Base-by-base conservation (phyloP, 2,329 filamentous ascomycete species). In the Fusarium scirpi region DNA sequence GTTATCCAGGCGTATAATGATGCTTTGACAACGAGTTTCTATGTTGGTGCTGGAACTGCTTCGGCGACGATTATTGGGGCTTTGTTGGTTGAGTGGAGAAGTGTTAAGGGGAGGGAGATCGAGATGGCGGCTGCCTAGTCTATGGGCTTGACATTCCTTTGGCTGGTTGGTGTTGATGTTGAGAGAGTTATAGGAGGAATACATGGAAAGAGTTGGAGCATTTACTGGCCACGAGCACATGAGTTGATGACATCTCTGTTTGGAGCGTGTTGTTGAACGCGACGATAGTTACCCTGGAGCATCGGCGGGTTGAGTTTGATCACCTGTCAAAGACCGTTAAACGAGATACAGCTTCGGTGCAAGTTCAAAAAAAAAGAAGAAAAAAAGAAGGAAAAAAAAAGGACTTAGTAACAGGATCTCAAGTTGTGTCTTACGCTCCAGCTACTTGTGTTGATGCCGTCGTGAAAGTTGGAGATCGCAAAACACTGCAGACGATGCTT, bases 51-150 rank as follows among this genome's bases (percentile, higher is more conserved):
- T 40, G 85, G 82, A 1, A 76, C 85, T 13, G 83, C 82, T 2
- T 79, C 82, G 10, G 70, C 85, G 8, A 80, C 83, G 0, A 80
- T 85, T 45, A 44, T 84, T 22, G 83, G 83, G 3, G 77, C 80
- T 3, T 72, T 81, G 15, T 77, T 82, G 10, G 81, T 86, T 54
- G 85, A 88, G 75, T 86, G 84, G 84, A 85, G 83, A 81, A 87
- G 84, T 62, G 83, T 89, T 24, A 89, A 87, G 74, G 86, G 85
- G 7, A 87, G 85, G 78, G 85, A 86, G 11, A 67, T 79, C 41
- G 76, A 78, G 54, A 73, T 77, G 75, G 71, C 71, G 8, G 72
- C 45, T 40, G 72, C 24, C 24, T 24, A 24, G 24, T 24, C 3
- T 24, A 6, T 24, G 24, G 24, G 24, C 24, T 24, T 24, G 24